Percentiles rank a stretch among this genome's conserved stretches.
Conservation (phyloP, 768 basidiomycete species). For the Suillus decipiens region DNA sequence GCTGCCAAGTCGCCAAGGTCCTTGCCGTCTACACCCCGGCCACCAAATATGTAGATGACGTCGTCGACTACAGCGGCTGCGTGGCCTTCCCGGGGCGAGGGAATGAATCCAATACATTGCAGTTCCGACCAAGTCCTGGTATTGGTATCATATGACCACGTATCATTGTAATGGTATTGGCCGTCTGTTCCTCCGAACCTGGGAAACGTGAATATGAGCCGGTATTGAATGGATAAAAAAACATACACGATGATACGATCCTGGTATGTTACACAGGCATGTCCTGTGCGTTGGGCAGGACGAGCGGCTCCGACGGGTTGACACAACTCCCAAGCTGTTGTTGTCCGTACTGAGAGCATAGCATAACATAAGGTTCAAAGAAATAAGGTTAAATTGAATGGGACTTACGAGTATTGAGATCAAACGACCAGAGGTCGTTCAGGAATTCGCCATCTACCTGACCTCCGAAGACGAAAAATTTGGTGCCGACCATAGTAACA, state of each 20-base stretch:
- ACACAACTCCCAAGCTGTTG: constrained; percentile 80
- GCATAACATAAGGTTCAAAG: constrained; percentile 10
- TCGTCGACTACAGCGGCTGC: constrained; percentile 96
- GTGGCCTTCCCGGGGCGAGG: constrained; percentile 93
- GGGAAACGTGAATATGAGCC: constrained; percentile 19
- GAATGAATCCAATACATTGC: constrained; percentile 95
- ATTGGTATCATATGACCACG: constrained; percentile 88
- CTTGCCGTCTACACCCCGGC: constrained; percentile 94
- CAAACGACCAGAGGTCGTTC: constrained; percentile 95
- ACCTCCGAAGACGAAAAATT: constrained; percentile 94
- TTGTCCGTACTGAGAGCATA: constrained; percentile 66
- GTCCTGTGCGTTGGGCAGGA: constrained; percentile 88
- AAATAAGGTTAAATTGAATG: not conserved
- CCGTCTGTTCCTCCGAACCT: constrained; percentile 99
- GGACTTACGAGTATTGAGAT: constrained; percentile 86
- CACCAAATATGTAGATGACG: constrained; percentile 97
- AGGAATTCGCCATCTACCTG: constrained; percentile 94
- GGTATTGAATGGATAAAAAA: constrained; percentile 20
- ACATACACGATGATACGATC: constrained; percentile 85
- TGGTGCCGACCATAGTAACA: constrained; percentile 87
- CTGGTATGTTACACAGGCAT: constrained; percentile 80
- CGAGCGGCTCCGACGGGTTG: constrained; percentile 59
- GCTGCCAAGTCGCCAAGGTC: constrained; percentile 94
- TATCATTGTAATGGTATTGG: constrained; percentile 99
- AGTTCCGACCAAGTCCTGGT: constrained; percentile 88